phyloP scores from a whole-genome alignment of 1,139 yeast species.

The Magnusiomyces fungicola region DNA sequence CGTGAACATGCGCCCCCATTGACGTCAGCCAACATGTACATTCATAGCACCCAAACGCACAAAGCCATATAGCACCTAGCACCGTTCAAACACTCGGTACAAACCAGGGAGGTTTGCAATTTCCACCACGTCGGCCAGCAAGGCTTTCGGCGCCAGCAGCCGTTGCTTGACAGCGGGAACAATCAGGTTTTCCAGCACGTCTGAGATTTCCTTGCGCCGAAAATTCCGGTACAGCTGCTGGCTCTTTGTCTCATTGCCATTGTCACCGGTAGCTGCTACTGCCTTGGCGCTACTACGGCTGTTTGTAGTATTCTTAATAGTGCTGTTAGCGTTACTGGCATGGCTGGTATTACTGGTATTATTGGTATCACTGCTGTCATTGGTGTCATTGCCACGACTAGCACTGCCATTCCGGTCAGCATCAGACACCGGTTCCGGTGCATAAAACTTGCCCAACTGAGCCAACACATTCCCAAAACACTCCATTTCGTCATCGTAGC shows the following conservation, averaged over 20 bases:
- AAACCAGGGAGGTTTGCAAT: constrained; percentile 89
- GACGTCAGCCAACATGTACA: too few relatives aligned
- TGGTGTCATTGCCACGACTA: too few relatives aligned
- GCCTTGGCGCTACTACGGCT: too few relatives aligned
- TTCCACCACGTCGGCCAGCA: constrained; percentile 58
- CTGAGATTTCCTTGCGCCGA: constrained; percentile 12
- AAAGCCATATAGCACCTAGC: too few relatives aligned
- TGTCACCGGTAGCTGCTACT: too few relatives aligned
- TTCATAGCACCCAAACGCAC: too few relatives aligned
- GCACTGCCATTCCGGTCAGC: too few relatives aligned
- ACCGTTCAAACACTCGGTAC: constrained; percentile 87
- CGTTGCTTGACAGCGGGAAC: constrained; percentile 57
- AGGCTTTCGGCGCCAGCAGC: constrained; percentile 54
- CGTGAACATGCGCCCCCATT: too few relatives aligned
- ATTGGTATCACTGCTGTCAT: too few relatives aligned
- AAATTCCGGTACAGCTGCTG: neutral
- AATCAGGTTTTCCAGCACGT: constrained; percentile 46
- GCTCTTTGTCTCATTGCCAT: constrained; percentile 21
- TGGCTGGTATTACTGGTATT: too few relatives aligned
- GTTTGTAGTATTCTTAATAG: too few relatives aligned
- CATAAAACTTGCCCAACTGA: constrained; percentile 65
- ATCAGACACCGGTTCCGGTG: constrained; percentile 50
- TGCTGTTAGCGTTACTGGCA: too few relatives aligned
- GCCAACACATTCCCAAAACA: constrained; percentile 60
- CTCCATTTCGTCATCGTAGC: constrained; percentile 58